Base-by-base conservation (phyloP, 352 stramenopile species). In the Phytophthora sp. region DNA sequence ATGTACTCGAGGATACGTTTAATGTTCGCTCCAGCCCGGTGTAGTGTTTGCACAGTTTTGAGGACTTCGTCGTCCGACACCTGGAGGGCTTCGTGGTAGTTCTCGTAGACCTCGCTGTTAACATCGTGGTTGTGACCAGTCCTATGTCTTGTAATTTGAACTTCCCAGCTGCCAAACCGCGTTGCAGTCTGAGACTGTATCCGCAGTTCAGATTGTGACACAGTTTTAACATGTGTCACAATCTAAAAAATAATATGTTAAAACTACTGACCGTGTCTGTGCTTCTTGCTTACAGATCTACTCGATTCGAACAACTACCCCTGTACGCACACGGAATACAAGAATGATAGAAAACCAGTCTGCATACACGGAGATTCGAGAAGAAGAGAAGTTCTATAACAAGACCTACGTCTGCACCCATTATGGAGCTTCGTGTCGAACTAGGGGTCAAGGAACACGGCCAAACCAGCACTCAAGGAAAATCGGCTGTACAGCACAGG, bases 1-100 rank as follows among this genome's bases (percentile, higher is more conserved):
- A 57, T 57, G 29, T 64, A 57, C 46, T 57, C 46, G 4, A 64
- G 35, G 52, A 64, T 57, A 6, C 35, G 31, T 13, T 64, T 64
- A 8, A 24, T 7, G 15, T 21, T 64, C 1, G 45, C 45, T 27
- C 35, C 56, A 24, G 33, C 56, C 8, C 56, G 26, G 27, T 53
- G 33, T 1, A 57, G 35, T 6, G 35, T 57, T 7, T 52, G 45
- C 0, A 57, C 57, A 16, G 29, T 38, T 18, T 8, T 7, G 23
- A 52, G n/a, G 7, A 61, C 38, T 26, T 61, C 39, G 4, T 52
- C 38, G 18, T 54, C 54, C 18, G 20, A 53, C 12, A 62, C 30
- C 18, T 38, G 29, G 3, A 29, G 54, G 4, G 3, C 41, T 46
- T 54, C 30, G 21, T 38, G 54, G 9, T 62, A 62, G 21, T 16